phyloP scores from a whole-genome alignment of 306 rosid genomes.

The Astragalus membranaceus region DNA sequence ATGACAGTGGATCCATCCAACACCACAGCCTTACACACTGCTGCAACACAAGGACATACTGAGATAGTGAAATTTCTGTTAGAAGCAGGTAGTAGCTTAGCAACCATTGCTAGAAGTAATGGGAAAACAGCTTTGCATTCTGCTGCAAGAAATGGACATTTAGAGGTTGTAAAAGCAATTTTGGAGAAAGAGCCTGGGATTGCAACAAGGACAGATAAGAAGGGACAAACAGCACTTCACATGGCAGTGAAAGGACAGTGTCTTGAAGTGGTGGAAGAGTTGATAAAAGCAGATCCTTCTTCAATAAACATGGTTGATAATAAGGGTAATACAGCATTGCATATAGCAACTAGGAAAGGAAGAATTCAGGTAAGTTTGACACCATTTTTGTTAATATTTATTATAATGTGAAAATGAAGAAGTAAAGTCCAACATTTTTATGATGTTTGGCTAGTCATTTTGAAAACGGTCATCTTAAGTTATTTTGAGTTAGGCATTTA shows the following conservation, averaged over 20 bases:
- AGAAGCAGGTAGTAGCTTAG: slow-evolving; percentile 77
- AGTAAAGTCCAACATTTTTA: not conserved
- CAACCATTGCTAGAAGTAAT: slow-evolving; percentile 82
- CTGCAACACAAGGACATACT: slow-evolving; percentile 85
- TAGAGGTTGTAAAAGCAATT: slow-evolving; percentile 61
- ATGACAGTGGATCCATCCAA: slow-evolving; percentile 91
- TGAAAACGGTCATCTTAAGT: not conserved
- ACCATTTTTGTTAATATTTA: not conserved
- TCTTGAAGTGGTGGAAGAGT: slow-evolving; percentile 64
- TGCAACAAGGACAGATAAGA: slow-evolving; percentile 63
- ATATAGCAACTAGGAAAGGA: slow-evolving; percentile 80
- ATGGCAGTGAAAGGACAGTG: slow-evolving; percentile 95
- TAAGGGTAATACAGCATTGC: slow-evolving; percentile 79
- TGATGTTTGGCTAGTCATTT: not conserved
- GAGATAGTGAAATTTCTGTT: slow-evolving; percentile 67
- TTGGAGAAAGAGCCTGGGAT: slow-evolving; percentile 62
- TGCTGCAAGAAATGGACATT: slow-evolving; percentile 91
- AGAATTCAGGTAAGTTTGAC: slow-evolving; percentile 61
- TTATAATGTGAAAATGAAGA: not conserved
- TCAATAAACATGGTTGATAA: slow-evolving; percentile 68
- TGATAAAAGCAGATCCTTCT: slow-evolving; percentile 61
- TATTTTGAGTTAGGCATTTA: not conserved
- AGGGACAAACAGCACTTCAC: slow-evolving; percentile 94
- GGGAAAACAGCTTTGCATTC: slow-evolving; percentile 92
- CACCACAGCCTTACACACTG: slow-evolving; percentile 96